Conservation (phyloP, 225 moss, liverwort and hornwort genomes). For the Straminergon stramineum region DNA sequence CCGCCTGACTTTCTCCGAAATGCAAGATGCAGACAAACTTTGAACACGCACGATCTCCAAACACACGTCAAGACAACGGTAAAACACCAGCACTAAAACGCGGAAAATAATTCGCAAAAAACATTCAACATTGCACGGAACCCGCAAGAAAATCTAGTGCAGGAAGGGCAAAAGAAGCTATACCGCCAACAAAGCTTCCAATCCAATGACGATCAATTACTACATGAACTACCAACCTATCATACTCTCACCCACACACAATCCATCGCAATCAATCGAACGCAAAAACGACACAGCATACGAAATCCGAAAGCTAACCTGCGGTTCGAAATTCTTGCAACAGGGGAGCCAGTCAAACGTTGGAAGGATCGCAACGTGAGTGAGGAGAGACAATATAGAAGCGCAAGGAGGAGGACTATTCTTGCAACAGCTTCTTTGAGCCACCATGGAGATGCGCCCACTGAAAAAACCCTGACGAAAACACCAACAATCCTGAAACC, state of each 20-base stretch:
- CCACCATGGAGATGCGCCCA: not conserved
- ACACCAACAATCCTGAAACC: not conserved
- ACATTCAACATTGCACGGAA: not conserved
- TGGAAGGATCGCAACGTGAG: not conserved
- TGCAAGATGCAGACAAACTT: not conserved
- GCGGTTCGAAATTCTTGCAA: not conserved
- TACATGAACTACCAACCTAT: not conserved
- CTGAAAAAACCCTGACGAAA: not conserved
- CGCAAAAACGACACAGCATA: not conserved
- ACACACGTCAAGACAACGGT: not conserved
- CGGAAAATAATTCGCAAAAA: not conserved
- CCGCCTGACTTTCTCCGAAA: not conserved
- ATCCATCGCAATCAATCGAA: not conserved
- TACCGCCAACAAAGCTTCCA: not conserved
- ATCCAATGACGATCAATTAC: not conserved
- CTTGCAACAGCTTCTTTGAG: not conserved
- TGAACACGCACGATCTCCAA: not conserved
- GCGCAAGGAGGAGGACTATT: not conserved
- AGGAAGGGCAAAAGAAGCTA: not conserved
- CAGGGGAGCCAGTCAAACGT: not conserved
- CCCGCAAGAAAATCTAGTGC: not conserved
- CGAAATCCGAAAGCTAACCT: constrained; percentile 2
- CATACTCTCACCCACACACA: not conserved
- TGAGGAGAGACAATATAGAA: not conserved
- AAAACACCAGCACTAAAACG: not conserved